phyloP scores from a whole-genome alignment of 2,329 filamentous ascomycete genomes.

The Alternaria ethzedia region DNA sequence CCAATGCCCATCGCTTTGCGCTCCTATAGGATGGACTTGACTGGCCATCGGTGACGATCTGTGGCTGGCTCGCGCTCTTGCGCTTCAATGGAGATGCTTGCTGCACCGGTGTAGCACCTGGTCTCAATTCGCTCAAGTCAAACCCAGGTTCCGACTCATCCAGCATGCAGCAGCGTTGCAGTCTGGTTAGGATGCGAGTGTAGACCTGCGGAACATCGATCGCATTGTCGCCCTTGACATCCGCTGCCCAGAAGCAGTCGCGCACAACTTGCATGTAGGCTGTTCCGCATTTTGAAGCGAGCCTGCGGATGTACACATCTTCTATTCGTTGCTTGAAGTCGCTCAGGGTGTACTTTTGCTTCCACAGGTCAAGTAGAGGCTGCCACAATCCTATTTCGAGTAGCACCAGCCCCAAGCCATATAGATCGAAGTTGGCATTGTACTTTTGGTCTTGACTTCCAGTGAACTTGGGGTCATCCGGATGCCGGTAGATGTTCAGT shows the following conservation, averaged over 20 bases:
- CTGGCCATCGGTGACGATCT: slow-evolving; percentile 32
- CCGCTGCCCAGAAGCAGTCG: slow-evolving; percentile 73
- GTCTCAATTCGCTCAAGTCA: slow-evolving; percentile 35
- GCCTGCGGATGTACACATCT: slow-evolving; percentile 67
- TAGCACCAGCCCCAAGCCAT: slow-evolving; percentile 74
- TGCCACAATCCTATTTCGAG: slow-evolving; percentile 80
- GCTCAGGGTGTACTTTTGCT: slow-evolving; percentile 64
- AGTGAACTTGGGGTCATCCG: slow-evolving; percentile 56
- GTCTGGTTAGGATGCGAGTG: slow-evolving; percentile 54
- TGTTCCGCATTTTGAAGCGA: slow-evolving; percentile 73
- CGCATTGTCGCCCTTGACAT: slow-evolving; percentile 50
- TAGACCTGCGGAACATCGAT: slow-evolving; percentile 43
- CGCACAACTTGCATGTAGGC: slow-evolving; percentile 78
- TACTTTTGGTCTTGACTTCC: slow-evolving; percentile 35
- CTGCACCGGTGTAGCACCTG: slow-evolving; percentile 27
- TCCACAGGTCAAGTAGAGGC: slow-evolving; percentile 64
- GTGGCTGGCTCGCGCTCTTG: slow-evolving; percentile 37
- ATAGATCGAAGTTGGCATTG: slow-evolving; percentile 65
- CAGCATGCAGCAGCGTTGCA: slow-evolving; percentile 49
- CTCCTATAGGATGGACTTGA: slow-evolving; percentile 43
- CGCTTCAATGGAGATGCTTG: slow-evolving; percentile 39
- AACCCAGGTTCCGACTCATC: slow-evolving; percentile 45
- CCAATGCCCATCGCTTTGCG: slow-evolving; percentile 45
- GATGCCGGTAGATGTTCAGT: slow-evolving; percentile 72
- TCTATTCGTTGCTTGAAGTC: slow-evolving; percentile 70